phyloP scores from a whole-genome alignment of 2,329 filamentous ascomycete species.

The Botrytis pseudocinerea region DNA sequence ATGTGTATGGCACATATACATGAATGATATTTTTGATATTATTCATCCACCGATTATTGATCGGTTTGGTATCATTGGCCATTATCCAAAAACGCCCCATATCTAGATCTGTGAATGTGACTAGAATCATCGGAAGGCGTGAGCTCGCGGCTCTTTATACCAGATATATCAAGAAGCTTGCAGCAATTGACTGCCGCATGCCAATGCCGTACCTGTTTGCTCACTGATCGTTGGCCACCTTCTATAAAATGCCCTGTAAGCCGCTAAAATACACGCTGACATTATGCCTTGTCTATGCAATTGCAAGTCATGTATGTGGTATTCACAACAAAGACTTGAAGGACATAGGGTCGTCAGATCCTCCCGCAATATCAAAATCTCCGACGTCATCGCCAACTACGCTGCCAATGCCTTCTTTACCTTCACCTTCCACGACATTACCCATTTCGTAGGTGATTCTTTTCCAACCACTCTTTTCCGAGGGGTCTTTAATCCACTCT shows the following conservation, averaged over 20 bases:
- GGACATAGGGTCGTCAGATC: constrained; percentile 22
- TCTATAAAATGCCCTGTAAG: background rate
- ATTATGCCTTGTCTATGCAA: background rate
- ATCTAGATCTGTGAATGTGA: background rate
- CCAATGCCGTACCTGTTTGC: background rate
- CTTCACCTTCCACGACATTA: constrained; percentile 55
- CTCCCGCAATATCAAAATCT: constrained; percentile 31
- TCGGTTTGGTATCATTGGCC: constrained; percentile 6
- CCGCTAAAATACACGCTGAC: constrained; percentile 8
- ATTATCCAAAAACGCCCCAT: background rate
- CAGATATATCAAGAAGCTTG: background rate
- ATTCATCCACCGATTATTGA: background rate
- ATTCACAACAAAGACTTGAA: background rate
- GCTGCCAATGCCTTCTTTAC: constrained; percentile 40
- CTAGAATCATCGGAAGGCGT: background rate
- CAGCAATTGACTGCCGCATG: background rate
- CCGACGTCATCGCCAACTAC: constrained; percentile 35
- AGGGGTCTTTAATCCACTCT: constrained; percentile 66
- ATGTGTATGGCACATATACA: background rate
- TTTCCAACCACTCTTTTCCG: constrained; percentile 61
- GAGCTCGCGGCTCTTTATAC: background rate
- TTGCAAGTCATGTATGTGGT: background rate
- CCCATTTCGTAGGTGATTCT: constrained; percentile 62
- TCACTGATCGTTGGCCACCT: background rate
- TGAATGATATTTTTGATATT: background rate